Base-by-base conservation (phyloP, 2,329 filamentous ascomycete genomes). In the Alternaria gaisen region DNA sequence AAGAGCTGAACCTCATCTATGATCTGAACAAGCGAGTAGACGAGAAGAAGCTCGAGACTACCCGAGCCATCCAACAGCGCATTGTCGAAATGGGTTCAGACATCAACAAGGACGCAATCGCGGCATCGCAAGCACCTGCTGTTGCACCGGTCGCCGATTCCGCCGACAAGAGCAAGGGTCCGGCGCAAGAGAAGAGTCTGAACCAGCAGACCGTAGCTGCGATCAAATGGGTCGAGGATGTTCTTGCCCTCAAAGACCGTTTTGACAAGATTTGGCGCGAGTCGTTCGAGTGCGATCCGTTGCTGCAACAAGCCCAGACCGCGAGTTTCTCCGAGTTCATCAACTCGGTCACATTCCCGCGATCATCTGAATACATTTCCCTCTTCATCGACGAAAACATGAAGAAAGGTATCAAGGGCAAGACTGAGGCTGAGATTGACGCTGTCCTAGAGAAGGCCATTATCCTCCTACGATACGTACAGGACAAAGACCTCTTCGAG, bases 351-450 rank as follows among this genome's bases (percentile, higher is more conserved):
- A 65, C 70, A n/a, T 97, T 97, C 74, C 79, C 83, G 14, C 89
- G 94, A 64, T 91, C 91, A 69, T 92, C 94, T 1, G 95, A 99
- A 75, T 97, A 93, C 74, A 90, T 98, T 6, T 99, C 95, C 0
- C 85, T 99, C 0, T 99, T 97, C 80, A 97, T 99, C 60, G 95
- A 99, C 71, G 94, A 98, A 72, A 97, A 94, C 73, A 87, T 99
- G 72, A 97, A 97, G 81, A 91, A 94, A 70, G 94, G 94, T 4
- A 91, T 97, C 77, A 94, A 93, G 75, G 93, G 93, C 64, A 97
- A 96, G 83, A 94, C 92, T 0, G 95, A 98, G 71, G 85, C 85
- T 28, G 94, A 98, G 74, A 87, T 97, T 14, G 94, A 98, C 71
- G 79, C 82, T 8, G 87, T 97, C 1, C 83, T 98, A 41, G 94